Base-by-base conservation (phyloP, 129 eudicot species). In the Escallonia rubra region DNA sequence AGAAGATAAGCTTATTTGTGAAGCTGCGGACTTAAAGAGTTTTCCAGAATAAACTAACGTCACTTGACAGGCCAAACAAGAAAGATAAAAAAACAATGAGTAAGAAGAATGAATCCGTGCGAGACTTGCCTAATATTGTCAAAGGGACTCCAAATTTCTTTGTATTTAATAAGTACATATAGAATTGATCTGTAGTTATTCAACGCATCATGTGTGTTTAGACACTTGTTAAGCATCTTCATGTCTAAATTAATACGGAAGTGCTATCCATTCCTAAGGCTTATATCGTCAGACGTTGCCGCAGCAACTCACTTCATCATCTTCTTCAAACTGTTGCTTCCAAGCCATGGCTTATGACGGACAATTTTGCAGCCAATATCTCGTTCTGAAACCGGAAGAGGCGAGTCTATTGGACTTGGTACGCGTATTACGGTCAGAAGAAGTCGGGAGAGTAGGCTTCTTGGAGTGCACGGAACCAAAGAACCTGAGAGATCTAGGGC, bases 331-430 rank as follows among this genome's bases (percentile, higher is more conserved):
- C 6, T 40, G 66, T 82, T 38, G 38, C 83, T 80, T 80, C 58
- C 59, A 83, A 83, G 84, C 45, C 57, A 83, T 81, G 84, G 74
- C 76, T 66, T 53, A 13, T 68, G 61, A 49, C 3, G 79, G 76
- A 69, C 71, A 81, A 46, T 80, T 78, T 47, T 86, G 77, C 59
- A 69, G 62, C 61, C 67, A 80, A 43, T 86, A 77, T 68, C 68
- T 90, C 16, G 74, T 76, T 6, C 8, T 90, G 59, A 73, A 84
- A 46, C 83, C 97, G 54, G 72, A 78, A 65, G 38, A 86, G 69
- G 95, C 88, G n/a, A 73, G 66, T 51, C 77, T 69, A 16, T 76
- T 44, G 6, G 91, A 86, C 63, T 65, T 84, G 1, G 44, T 80
- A 15, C 57, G 75, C 49, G 71, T 86, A 10, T 79, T 90, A 38